Evolutionary conservation across 2,329 filamentous ascomycete genomes (phyloP).

Genomic region (Paraphaeosphaeria sporulosa): DNA sequence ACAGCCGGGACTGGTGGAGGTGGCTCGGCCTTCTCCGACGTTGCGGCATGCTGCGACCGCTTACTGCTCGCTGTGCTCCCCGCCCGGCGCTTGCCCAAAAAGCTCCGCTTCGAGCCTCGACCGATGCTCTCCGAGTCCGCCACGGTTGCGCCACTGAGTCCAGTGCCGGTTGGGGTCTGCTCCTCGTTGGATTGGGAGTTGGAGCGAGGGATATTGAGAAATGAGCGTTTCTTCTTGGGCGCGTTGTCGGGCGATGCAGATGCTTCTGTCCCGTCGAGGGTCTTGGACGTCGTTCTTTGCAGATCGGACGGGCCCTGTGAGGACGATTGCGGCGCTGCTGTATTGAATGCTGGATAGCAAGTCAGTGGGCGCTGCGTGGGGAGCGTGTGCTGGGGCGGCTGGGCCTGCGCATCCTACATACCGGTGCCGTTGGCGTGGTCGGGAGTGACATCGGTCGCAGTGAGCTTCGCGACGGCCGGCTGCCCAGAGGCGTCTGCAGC

Average conservation of each 20-base stretch:
- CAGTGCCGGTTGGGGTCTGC: slow-evolving; percentile 48
- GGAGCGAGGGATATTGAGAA: slow-evolving; percentile 46
- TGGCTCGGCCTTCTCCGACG: slow-evolving; percentile 51
- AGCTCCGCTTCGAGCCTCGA: slow-evolving; percentile 55
- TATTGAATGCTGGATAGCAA: slow-evolving; percentile 20
- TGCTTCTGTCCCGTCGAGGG: slow-evolving; percentile 23
- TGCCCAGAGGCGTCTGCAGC: slow-evolving; percentile 35
- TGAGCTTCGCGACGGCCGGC: slow-evolving; percentile 39
- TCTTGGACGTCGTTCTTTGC: slow-evolving; percentile 22
- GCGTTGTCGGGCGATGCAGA: slow-evolving; percentile 26
- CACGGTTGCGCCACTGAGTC: slow-evolving; percentile 54
- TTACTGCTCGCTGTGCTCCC: slow-evolving; percentile 57
- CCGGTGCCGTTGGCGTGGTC: slow-evolving; percentile 45
- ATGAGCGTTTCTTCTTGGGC: slow-evolving; percentile 47
- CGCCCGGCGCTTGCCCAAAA: slow-evolving; percentile 54
- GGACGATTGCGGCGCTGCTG: slow-evolving; percentile 31
- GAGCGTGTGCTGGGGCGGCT: slow-evolving; percentile 4
- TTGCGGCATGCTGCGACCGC: slow-evolving; percentile 49
- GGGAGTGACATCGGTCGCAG: slow-evolving; percentile 25
- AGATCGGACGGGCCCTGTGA: slow-evolving; percentile 30
- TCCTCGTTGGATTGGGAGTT: slow-evolving; percentile 40
- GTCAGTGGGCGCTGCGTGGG: slow-evolving; percentile 20
- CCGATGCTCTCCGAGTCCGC: slow-evolving; percentile 55
- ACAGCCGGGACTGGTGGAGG: slow-evolving; percentile 39
- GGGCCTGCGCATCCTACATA: slow-evolving; percentile 29